phyloP scores from a whole-genome alignment of 2,329 filamentous ascomycete genomes.

The Fusarium sp. region DNA sequence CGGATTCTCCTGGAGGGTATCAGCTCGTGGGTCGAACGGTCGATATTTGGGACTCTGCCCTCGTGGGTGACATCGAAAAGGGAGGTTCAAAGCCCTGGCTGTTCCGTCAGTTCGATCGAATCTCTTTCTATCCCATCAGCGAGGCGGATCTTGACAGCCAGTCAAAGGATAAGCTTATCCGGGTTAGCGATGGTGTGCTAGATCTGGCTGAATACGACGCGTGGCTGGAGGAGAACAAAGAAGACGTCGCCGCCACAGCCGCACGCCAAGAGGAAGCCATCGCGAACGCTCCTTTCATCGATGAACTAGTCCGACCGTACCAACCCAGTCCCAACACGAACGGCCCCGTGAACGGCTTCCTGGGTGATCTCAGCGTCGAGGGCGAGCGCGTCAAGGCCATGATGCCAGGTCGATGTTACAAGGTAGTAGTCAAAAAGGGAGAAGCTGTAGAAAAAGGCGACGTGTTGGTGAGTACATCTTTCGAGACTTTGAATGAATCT shows the following conservation, averaged over 20 bases:
- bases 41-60: conserved; percentile 46
- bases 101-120: conserved; percentile 47
- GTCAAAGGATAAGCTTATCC: conserved; percentile 39
- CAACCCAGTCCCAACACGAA: conserved; percentile 18
- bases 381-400: conserved; percentile 44
- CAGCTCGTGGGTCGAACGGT: conserved; percentile 50
- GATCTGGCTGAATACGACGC: conserved; percentile 46
- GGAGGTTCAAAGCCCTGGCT: conserved; percentile 38
- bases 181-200: conserved; percentile 40
- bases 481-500: not conserved
- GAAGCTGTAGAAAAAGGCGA: conserved; percentile 43
- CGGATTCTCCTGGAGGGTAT: conserved; percentile 50
- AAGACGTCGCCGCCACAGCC: conserved; percentile 35
- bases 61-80: not conserved
- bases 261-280: conserved; percentile 41
- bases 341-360: not conserved
- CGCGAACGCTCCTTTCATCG: conserved; percentile 41
- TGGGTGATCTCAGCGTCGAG: not conserved
- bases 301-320: conserved; percentile 43
- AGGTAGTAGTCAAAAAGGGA: conserved; percentile 42
- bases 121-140: conserved; percentile 45
- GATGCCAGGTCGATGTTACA: conserved; percentile 49
- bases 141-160: conserved; percentile 43
- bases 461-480: conserved; percentile 38
- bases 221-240: conserved; percentile 45